A percentile compares a stretch with the other conserved stretches of the same genome.
These are phyloP conservation scores for Silene uniflora DNA, from an alignment of 148 eudicot species.

Conservation along the genomic window DNA sequence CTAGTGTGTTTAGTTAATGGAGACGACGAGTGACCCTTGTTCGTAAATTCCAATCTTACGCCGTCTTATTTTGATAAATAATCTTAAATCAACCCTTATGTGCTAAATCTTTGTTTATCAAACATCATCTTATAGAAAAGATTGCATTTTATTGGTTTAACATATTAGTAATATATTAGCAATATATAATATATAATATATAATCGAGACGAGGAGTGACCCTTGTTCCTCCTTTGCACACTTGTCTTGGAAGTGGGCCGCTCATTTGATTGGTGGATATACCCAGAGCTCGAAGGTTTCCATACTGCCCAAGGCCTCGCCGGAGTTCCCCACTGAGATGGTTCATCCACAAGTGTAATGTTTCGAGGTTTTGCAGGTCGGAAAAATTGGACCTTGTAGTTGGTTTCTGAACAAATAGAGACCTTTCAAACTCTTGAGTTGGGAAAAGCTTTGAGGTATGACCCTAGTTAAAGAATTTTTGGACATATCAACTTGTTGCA, in stretches of 20 bases:
- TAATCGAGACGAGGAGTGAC: too few species aligned
- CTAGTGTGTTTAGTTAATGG: too few species aligned
- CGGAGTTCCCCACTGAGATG: slow-evolving; percentile 46
- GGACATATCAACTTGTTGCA: slow-evolving; percentile 20
- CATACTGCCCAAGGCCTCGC: slow-evolving; percentile 44
- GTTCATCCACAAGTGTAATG: slow-evolving; percentile 45
- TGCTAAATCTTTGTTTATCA: too few species aligned
- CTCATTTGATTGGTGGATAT: slow-evolving; percentile 39
- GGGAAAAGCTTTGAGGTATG: slow-evolving; percentile 33
- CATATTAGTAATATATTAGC: slow-evolving; percentile 37
- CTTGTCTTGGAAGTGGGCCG: slow-evolving; percentile 48
- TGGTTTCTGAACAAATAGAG: slow-evolving; percentile 38
- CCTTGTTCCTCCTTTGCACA: slow-evolving; percentile 50
- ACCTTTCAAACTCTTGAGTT: slow-evolving; percentile 31
- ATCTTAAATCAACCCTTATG: too few species aligned
- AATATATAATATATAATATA: slow-evolving; percentile 32
- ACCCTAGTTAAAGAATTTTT: slow-evolving; percentile 22
- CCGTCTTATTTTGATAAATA: too few species aligned
- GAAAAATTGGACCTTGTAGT: slow-evolving; percentile 43
- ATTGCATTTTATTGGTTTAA: too few species aligned
- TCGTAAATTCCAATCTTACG: too few species aligned
- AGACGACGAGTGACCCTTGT: too few species aligned
- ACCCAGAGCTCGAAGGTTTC: slow-evolving; percentile 35
- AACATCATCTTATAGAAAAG: too few species aligned
- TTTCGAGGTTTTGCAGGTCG: slow-evolving; percentile 40